These are phyloP conservation scores for Sungouiella blattae DNA, from an alignment of 805 yeast genomes.

Conservation along the genomic window DNA sequence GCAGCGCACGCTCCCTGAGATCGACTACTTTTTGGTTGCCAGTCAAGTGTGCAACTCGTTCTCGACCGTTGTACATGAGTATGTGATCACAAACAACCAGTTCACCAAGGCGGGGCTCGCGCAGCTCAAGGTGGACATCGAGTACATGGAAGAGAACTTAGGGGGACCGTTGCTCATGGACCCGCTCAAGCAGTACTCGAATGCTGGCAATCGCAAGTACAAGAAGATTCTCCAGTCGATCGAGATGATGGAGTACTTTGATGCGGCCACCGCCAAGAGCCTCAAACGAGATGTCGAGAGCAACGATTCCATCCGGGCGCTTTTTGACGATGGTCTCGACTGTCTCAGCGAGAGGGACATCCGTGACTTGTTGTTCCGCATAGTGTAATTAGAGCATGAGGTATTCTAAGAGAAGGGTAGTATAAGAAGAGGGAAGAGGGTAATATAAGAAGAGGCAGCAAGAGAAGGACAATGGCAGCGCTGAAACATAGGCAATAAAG, in stretches of 20 bases:
- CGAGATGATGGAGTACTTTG: constrained; percentile 24
- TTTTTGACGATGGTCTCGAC: constrained; percentile 17
- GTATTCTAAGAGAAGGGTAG: neutral
- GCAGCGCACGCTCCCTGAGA: constrained; percentile 18
- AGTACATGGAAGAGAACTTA: constrained; percentile 17
- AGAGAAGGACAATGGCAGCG: too few species aligned
- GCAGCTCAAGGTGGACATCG: constrained; percentile 32
- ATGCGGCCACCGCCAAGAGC: constrained; percentile 18
- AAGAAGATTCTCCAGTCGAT: constrained; percentile 27
- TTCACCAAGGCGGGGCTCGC: constrained; percentile 29
- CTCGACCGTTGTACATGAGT: constrained; percentile 30
- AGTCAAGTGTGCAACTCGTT: constrained; percentile 25
- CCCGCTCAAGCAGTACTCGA: constrained; percentile 14
- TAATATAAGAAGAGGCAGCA: neutral
- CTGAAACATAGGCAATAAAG: too few species aligned
- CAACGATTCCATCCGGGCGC: constrained; percentile 16
- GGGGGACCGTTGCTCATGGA: constrained; percentile 17
- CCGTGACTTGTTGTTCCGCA: constrained; percentile 22
- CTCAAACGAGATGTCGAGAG: constrained; percentile 14
- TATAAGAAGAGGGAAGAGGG: neutral
- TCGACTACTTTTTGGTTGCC: constrained; percentile 30
- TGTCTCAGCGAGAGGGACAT: constrained; percentile 20
- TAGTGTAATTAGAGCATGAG: constrained; percentile 12
- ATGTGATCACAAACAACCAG: constrained; percentile 36
- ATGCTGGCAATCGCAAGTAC: constrained; percentile 21